Evolutionary conservation across 148 eudicot species (phyloP).

Genomic region (Dysphania ambrosioides): DNA sequence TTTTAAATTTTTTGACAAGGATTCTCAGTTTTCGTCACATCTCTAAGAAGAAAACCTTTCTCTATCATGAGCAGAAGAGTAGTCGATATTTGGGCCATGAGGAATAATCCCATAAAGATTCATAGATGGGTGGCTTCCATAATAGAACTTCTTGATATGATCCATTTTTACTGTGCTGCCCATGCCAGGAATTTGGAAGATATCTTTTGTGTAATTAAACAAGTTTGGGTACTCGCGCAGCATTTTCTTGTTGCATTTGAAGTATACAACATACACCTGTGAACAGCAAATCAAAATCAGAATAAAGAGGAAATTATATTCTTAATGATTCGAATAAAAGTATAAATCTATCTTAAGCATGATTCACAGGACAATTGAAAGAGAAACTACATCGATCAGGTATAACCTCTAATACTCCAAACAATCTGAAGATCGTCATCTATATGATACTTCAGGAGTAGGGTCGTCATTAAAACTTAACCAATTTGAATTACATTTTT

Average conservation of each 20-base stretch:
- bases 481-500: neutral
- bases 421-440: too few species aligned
- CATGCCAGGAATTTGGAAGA: slow-evolving; percentile 73
- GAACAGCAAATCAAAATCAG: neutral
- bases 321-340: too few species aligned
- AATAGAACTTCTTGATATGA: slow-evolving; percentile 82
- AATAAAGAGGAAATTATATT: neutral
- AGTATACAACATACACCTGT: slow-evolving; percentile 85
- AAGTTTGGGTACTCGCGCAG: slow-evolving; percentile 70
- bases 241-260: slow-evolving; percentile 84
- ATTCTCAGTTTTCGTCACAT: neutral
- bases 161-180: slow-evolving; percentile 70
- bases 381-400: too few species aligned
- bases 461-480: neutral
- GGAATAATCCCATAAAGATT: slow-evolving; percentile 81
- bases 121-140: slow-evolving; percentile 68
- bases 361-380: neutral
- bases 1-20: neutral
- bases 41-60: slow-evolving; percentile 19
- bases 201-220: slow-evolving; percentile 79
- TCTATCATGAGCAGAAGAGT: slow-evolving; percentile 63
- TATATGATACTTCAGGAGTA: neutral
- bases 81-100: slow-evolving; percentile 65
- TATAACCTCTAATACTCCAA: too few species aligned
- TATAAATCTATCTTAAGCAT: neutral